Conservation (phyloP, 352 stramenopile species). For the Phytophthora colocasiae region DNA sequence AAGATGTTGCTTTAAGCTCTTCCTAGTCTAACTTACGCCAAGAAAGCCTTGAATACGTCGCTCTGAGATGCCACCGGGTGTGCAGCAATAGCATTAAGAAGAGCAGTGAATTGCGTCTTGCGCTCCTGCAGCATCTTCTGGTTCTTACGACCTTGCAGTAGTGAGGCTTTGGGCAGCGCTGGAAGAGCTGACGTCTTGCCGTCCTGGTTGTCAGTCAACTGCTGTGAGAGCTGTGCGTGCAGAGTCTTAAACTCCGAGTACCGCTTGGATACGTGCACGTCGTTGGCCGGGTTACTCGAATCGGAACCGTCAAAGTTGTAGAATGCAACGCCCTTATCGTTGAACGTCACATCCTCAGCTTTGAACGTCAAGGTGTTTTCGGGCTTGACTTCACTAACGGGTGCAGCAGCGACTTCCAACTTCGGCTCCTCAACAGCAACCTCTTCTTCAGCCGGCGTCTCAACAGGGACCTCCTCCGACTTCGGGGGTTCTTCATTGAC, state of each 20-base stretch:
- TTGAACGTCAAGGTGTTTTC: slow-evolving; percentile 21
- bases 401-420: slow-evolving; percentile 14
- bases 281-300: slow-evolving; percentile 50
- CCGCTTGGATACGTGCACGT: slow-evolving; percentile 67
- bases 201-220: slow-evolving; percentile 54
- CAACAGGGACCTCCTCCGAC: slow-evolving; percentile 6
- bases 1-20: slow-evolving; percentile 15
- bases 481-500: slow-evolving; percentile 10
- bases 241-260: slow-evolving; percentile 84
- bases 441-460: slow-evolving; percentile 8
- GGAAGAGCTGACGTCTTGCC: slow-evolving; percentile 60
- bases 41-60: slow-evolving; percentile 56
- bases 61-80: slow-evolving; percentile 59
- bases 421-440: slow-evolving; percentile 8
- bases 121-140: slow-evolving; percentile 67
- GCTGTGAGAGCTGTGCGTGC: slow-evolving; percentile 51
- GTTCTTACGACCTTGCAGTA: slow-evolving; percentile 59
- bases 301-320: slow-evolving; percentile 63
- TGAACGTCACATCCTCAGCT: slow-evolving; percentile 30
- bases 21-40: slow-evolving; percentile 41
- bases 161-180: slow-evolving; percentile 52
- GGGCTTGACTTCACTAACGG: slow-evolving; percentile 21
- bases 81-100: slow-evolving; percentile 64
- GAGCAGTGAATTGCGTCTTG: slow-evolving; percentile 56
- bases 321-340: slow-evolving; percentile 46